A percentile compares a stretch with the other conserved stretches of the same genome.
These are phyloP conservation scores for Puccinia coronata DNA, from an alignment of 1,284 basidiomycete genomes.

Conservation along the genomic window DNA sequence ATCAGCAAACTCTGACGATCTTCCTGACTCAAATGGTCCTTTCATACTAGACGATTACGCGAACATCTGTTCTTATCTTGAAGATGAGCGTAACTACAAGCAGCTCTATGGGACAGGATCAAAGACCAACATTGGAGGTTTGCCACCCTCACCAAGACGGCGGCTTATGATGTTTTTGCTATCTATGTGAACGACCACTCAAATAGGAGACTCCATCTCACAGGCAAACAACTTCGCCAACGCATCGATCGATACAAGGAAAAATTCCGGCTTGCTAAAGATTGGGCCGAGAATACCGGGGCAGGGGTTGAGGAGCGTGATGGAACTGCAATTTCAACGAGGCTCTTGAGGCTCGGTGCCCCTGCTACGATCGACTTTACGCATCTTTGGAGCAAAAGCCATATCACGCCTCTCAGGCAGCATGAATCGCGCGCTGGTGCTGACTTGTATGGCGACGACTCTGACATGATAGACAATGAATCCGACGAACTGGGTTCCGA, in stretches of 20 bases:
- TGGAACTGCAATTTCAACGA: no score
- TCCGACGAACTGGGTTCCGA: no score
- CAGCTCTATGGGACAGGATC: neutral
- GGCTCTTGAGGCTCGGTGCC: no score
- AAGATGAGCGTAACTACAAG: neutral
- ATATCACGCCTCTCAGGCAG: no score
- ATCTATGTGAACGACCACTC: slow-evolving; percentile 3
- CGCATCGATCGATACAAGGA: neutral
- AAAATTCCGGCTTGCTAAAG: neutral
- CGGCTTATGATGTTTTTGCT: neutral
- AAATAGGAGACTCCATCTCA: neutral
- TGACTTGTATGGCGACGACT: no score
- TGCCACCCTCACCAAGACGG: neutral
- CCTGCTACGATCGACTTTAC: no score
- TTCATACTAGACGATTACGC: neutral
- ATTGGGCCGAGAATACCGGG: slow-evolving; percentile 3
- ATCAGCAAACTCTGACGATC: no score
- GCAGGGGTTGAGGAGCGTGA: neutral
- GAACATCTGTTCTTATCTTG: slow-evolving; percentile 20
- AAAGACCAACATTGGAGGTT: neutral
- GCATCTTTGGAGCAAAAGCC: no score
- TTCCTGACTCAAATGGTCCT: neutral
- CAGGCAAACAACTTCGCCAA: neutral
- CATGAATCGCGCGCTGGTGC: no score
- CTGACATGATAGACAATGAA: no score